Percentiles rank a stretch among this genome's conserved stretches.
Evolutionary conservation across 257 asterid species (phyloP).

Genomic region (Penstemon newberryi): DNA sequence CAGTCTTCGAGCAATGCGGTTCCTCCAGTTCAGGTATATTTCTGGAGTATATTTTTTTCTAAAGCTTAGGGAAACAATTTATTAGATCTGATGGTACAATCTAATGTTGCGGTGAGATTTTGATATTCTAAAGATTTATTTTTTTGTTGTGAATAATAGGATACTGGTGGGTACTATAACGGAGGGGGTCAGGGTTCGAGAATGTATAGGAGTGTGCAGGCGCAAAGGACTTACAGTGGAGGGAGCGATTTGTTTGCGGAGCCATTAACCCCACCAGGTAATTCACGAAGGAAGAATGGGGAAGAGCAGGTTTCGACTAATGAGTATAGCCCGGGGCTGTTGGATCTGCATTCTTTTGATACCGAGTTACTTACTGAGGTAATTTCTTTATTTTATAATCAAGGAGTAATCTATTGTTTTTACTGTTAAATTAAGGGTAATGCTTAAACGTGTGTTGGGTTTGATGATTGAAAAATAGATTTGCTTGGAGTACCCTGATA

Average conservation of each 20-base stretch:
- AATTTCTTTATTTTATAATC: background rate
- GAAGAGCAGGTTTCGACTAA: slow-evolving; percentile 64
- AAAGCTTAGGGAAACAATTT: background rate
- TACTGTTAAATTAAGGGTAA: too few species aligned
- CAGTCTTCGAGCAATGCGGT: slow-evolving; percentile 66
- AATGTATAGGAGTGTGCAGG: slow-evolving; percentile 54
- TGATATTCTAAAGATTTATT: background rate
- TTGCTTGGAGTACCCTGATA: slow-evolving; percentile 6
- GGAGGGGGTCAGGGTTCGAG: slow-evolving; percentile 73
- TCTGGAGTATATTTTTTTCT: background rate
- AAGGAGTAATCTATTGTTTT: background rate
- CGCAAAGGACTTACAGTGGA: slow-evolving; percentile 63
- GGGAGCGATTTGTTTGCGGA: slow-evolving; percentile 63
- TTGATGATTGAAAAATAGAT: too few species aligned
- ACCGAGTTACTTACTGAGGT: slow-evolving; percentile 94
- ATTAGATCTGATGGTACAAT: slow-evolving; percentile 42
- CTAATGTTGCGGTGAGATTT: background rate
- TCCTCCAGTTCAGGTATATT: slow-evolving; percentile 66
- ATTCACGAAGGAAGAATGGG: slow-evolving; percentile 48
- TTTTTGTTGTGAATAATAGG: slow-evolving; percentile 39
- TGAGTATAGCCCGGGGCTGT: slow-evolving; percentile 87
- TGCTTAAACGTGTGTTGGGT: too few species aligned
- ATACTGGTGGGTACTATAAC: slow-evolving; percentile 59
- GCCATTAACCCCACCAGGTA: slow-evolving; percentile 74
- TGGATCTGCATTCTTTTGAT: slow-evolving; percentile 95